A percentile compares a stretch with the other conserved stretches of the same genome.
These are phyloP conservation scores for Piromyces sp. DNA, from an alignment of 192 early-diverging fungal genomes.

Conservation along the genomic window DNA sequence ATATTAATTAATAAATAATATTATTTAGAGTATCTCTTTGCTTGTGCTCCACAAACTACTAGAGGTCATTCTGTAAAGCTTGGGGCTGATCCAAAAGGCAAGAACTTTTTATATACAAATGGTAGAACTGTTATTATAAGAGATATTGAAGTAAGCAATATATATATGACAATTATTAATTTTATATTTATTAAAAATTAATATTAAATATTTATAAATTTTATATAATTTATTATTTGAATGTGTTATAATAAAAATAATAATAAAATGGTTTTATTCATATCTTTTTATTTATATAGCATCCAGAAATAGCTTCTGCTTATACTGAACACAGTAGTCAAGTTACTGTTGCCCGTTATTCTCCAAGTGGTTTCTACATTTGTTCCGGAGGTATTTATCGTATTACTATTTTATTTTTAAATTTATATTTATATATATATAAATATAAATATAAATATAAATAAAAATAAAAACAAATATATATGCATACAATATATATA, in stretches of 20 bases:
- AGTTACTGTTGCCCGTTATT: slow-evolving; percentile 72
- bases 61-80: slow-evolving; percentile 71
- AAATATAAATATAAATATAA: background rate
- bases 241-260: background rate
- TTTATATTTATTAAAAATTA: no score
- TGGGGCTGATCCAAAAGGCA: slow-evolving; percentile 64
- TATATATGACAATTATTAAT: no score
- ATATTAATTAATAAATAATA: no score
- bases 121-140: slow-evolving; percentile 75
- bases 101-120: slow-evolving; percentile 73
- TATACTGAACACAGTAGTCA: slow-evolving; percentile 65
- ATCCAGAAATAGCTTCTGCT: slow-evolving; percentile 56
- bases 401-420: background rate
- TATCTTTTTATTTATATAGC: slow-evolving; percentile 25
- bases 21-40: slow-evolving; percentile 38
- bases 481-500: no score
- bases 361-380: slow-evolving; percentile 87
- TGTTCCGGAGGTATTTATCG: slow-evolving; percentile 68
- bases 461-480: no score
- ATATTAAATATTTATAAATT: background rate
- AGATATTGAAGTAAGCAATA: slow-evolving; percentile 42
- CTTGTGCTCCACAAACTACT: slow-evolving; percentile 53
- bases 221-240: no score
- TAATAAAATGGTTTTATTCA: no score
- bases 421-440: background rate